Evolutionary conservation across 2,329 filamentous ascomycete species (phyloP), one percentile per base, ranked within the genome.

Genomic region (Fusarium sp.): DNA sequence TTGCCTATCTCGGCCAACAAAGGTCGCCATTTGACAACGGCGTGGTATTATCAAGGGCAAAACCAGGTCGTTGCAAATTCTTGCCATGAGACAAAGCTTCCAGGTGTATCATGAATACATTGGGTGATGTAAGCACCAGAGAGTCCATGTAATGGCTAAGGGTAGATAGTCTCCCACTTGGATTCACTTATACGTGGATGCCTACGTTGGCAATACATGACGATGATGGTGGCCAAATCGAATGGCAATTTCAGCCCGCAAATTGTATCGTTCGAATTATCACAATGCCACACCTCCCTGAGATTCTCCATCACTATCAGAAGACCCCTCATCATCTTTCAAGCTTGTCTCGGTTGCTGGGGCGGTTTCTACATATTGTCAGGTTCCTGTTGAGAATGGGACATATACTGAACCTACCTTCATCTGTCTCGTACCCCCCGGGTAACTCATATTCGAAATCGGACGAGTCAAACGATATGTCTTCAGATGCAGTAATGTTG

Each of bases 241-340:
- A 35, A 35, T 11, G 12, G 12, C 33, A 33, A 35, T 35, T 14
- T 14, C 33, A 35, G 4, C 33, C 12, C 33, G 5, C 12, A 35
- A 35, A 14, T 14, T 6, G 12, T 35, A 35, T 14, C 33, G 14
- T 35, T 35, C 12, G 33, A 12, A 14, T 35, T 14, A 14, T 35
- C 25, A 27, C 25, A 74, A 20, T 9, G 10, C n/a, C 10, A 8
- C 72, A 15, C 72, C 72, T 20, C 72, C 72, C 11, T 75, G 63
- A 11, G 72, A 75, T 10, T 73, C 65, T 7, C 32, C 37, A 6
- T 56, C 72, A 12, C 62, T 65, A 3, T 69, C 15, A 6, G 14
- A 17, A 3, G 9, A 4, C 6, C 38, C 43, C 4, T 35, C 60
- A 6, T 56, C 68, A 22, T 14, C 47, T 12, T 32, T 30, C 47